Percentiles rank a stretch among this genome's conserved stretches.
Evolutionary conservation across 192 early-diverging fungal genomes (phyloP).

Genomic region (Backusella parvicylindrica): DNA sequence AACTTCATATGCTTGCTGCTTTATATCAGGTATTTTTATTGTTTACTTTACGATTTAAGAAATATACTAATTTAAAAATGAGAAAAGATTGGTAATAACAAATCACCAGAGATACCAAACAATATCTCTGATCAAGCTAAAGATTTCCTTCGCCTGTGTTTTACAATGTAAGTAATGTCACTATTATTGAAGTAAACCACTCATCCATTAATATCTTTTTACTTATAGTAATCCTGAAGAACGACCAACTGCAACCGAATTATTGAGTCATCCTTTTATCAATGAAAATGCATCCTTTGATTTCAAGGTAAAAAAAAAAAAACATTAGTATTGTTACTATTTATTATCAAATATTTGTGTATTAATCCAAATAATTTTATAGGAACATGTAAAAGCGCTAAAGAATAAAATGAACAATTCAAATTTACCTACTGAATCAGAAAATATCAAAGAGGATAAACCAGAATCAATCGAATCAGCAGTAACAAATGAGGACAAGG

Average conservation of each 20-base stretch:
- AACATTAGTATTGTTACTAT: too few relatives aligned
- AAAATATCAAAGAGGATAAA: background rate
- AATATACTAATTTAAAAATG: background rate
- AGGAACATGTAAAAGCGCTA: background rate
- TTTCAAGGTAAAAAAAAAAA: slow-evolving; percentile 29
- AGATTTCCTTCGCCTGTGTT: background rate
- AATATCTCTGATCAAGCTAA: background rate
- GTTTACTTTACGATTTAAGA: background rate
- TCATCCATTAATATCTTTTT: background rate
- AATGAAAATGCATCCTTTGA: slow-evolving; percentile 42
- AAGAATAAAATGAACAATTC: background rate
- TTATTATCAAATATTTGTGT: too few relatives aligned
- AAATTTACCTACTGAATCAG: background rate
- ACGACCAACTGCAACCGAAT: slow-evolving; percentile 68
- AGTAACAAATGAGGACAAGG: background rate
- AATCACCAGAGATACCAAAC: background rate
- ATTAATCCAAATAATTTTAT: background rate
- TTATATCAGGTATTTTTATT: slow-evolving; percentile 40
- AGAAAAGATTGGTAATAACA: background rate
- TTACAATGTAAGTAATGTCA: background rate
- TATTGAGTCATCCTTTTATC: slow-evolving; percentile 66
- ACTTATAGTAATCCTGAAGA: slow-evolving; percentile 58
- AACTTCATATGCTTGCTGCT: slow-evolving; percentile 35
- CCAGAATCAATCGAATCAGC: background rate
- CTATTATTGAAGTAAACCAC: background rate